Evolutionary conservation across 2,329 filamentous ascomycete genomes (phyloP), one percentile per base, ranked within the genome.

Genomic region (Phaeomoniella chlamydospora): DNA sequence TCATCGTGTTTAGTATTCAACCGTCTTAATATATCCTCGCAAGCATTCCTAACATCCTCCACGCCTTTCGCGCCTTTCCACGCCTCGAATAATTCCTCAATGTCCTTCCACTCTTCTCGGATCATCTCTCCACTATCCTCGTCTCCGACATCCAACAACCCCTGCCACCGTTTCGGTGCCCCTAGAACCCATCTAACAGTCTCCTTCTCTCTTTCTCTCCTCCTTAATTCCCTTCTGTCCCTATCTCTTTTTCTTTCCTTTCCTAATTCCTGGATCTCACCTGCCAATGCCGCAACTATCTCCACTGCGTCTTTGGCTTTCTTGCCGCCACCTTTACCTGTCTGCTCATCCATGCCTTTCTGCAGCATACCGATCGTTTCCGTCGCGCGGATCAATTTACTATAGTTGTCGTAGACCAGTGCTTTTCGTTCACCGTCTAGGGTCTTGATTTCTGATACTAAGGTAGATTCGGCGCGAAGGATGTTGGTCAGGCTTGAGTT

Each of bases 331-430:
- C 31, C 14, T 29, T 31, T 19, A 13, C 33, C 34, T 56, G 58
- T 52, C 3, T 58, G 51, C 34, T 62, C 58, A 43, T 65, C 62
- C 56, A 67, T 64, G 39, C 60, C 64, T 39, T 48, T 50, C 18
- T 62, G 53, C 62, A 67, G 65, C 61, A 83, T 85, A 34, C 82
- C 73, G 50, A 98, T 98, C 3, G 88, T 96, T 57, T 94, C 88
- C 9, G 92, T 94, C 1, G 90, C 90, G n/a, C 80, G 74, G 45
- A 98, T 94, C 45, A 98, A 62, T 61, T 96, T 96, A 47, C 81
- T 90, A 58, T 96, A 98, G 54, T 98, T 98, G 56, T 98, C 88
- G 56, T 98, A 98, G 3, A 98, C 90, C 42, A 98, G 62, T 2
- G 88, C 87, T 61, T 98, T 98, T 57, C 90, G 81, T 67, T 98